Evolutionary conservation across 2,329 filamentous ascomycete species (phyloP).

Genomic region (Periconia macrospinosa): DNA sequence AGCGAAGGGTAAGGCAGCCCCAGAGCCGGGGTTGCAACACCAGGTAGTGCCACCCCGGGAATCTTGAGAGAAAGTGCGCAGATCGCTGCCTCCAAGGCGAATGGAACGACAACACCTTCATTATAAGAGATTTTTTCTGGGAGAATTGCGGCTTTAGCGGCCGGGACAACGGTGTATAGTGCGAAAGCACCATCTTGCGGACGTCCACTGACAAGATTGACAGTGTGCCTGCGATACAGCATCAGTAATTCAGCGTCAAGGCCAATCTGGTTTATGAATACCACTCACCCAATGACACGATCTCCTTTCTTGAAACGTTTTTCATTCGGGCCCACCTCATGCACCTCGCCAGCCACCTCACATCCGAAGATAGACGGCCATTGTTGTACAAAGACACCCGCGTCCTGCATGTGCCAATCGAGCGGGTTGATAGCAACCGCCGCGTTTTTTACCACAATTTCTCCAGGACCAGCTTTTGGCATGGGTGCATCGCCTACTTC

Average conservation of each 20-base stretch:
- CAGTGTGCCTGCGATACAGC: conserved; percentile 17
- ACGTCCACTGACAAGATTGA: conserved; percentile 19
- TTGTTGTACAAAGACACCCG: conserved; percentile 35
- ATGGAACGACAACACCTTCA: conserved; percentile 44
- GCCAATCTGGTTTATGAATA: neutral
- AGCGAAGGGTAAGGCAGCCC: conserved; percentile 43
- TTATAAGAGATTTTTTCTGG: conserved; percentile 44
- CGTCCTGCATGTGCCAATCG: conserved; percentile 24
- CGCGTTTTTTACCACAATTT: conserved; percentile 30
- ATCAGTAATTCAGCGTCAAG: neutral
- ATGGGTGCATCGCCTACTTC: conserved; percentile 23
- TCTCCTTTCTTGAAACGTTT: conserved; percentile 46
- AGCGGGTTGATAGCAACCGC: conserved; percentile 32
- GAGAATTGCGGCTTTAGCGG: conserved; percentile 42
- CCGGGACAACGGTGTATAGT: conserved; percentile 37
- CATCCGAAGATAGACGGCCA: conserved; percentile 36
- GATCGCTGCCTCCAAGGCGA: conserved; percentile 47
- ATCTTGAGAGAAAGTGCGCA: conserved; percentile 42
- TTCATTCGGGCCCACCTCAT: conserved; percentile 46
- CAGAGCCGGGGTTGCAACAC: conserved; percentile 31
- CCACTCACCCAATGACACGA: conserved; percentile 43
- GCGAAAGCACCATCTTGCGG: conserved; percentile 29
- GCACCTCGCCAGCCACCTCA: conserved; percentile 49
- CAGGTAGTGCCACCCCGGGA: conserved; percentile 21
- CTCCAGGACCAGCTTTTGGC: conserved; percentile 19